Base-by-base conservation (phyloP, 441 rosid genomes). In the Euphorbia celastroides region DNA sequence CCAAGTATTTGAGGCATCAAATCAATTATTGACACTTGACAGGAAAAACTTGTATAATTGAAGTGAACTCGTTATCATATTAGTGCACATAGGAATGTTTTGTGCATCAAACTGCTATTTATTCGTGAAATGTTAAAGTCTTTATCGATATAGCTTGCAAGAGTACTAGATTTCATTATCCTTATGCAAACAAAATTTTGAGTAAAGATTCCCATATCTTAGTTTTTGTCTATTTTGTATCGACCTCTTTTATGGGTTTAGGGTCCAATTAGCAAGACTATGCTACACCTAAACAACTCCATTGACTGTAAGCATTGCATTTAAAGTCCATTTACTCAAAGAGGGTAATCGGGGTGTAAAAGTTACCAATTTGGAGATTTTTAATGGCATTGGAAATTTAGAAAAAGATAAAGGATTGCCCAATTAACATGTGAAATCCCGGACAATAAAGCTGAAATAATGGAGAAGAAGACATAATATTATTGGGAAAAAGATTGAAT, bases 121-220 rank as follows among this genome's bases (percentile, higher is more conserved):
- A 75, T 71, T 60, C 75, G 67, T 57, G 51, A 72, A 48, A 72
- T 72, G 74, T 60, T 65, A 4, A 4, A 41, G 5, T 41, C 44
- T 41, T 14, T 41, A 55, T 5, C 13, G 14, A 52, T 48, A 60
- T 70, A 30, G 60, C 65, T 70, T 66, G 64, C 19, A 56, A 3
- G 26, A 17, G 62, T 34, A 6, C 68, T 68, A 67, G 73, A 75
- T 73, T 65, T 70, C 66, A 48, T 62, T 23, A 19, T 23, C 57
- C 31, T 58, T n/a, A 44, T 16, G 34, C 7, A 50, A 50, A 52
- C 38, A 54, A 22, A 52, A 10, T 13, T 5, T 12, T 22, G 30
- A 22, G 57, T 70, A 20, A 48, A 64, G 68, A 55, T 62, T 0
- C 23, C 55, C 32, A 28, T 41, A n/a, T 62, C 58, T 23, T 5